phyloP scores from a whole-genome alignment of 441 rosid species.

The Adansonia rubrostipa region DNA sequence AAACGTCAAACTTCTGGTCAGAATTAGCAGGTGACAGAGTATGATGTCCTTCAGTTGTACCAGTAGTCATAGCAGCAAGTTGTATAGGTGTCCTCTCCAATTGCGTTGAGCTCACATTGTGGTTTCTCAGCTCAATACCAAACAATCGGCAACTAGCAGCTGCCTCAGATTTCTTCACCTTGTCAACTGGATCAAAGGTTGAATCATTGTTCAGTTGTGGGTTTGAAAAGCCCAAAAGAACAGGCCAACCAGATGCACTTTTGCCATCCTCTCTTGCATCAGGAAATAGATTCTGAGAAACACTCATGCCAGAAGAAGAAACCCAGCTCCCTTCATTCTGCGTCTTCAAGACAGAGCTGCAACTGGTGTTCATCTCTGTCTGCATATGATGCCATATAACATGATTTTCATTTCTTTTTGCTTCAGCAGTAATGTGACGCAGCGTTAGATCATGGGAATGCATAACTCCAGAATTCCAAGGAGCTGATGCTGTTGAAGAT shows the following conservation, averaged over 20 bases:
- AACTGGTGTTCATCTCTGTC: constrained; percentile 39
- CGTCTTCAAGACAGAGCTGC: constrained; percentile 44
- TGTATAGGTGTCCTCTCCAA: constrained; percentile 38
- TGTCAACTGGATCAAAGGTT: constrained; percentile 40
- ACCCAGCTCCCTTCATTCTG: constrained; percentile 53
- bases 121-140: constrained; percentile 63
- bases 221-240: constrained; percentile 35
- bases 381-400: constrained; percentile 60
- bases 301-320: constrained; percentile 46
- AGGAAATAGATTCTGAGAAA: constrained; percentile 42
- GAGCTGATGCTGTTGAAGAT: constrained; percentile 41
- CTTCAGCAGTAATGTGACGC: constrained; percentile 48
- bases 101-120: constrained; percentile 30
- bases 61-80: constrained; percentile 29
- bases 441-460: constrained; percentile 52
- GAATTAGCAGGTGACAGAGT: constrained; percentile 44
- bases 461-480: constrained; percentile 46
- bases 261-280: constrained; percentile 46
- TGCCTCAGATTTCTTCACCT: constrained; percentile 47
- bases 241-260: constrained; percentile 35
- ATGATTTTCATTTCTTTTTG: constrained; percentile 52
- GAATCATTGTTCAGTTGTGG: constrained; percentile 40
- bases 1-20: constrained; percentile 56
- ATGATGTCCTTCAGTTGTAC: constrained; percentile 37
- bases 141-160: constrained; percentile 53